Percentiles rank a stretch among this genome's conserved stretches.
Conservation (phyloP, 2,329 filamentous ascomycete species). For the Botrytis pseudocinerea region DNA sequence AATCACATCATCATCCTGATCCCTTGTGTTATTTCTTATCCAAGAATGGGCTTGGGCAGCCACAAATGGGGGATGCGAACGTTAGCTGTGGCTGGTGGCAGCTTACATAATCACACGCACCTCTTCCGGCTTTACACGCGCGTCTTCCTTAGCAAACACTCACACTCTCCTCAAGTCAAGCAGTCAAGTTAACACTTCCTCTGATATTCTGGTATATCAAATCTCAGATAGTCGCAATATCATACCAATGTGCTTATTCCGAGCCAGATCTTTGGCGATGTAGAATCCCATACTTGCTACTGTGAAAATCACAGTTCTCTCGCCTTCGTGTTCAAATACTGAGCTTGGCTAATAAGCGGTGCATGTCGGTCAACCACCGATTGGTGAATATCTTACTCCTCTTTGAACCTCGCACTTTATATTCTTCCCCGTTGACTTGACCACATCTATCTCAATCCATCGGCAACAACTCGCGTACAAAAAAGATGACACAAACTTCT, state of each 20-base stretch:
- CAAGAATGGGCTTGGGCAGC: neutral
- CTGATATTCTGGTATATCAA: neutral
- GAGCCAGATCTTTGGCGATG: neutral
- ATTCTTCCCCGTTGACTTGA: neutral
- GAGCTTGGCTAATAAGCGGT: constrained; percentile 7
- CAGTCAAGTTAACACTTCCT: neutral
- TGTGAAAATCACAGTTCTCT: neutral
- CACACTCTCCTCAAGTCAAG: neutral
- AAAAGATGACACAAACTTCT: constrained; percentile 13
- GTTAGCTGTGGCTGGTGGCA: neutral
- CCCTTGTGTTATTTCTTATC: neutral
- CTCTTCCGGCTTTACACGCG: neutral
- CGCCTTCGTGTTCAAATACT: neutral
- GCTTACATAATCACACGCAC: neutral
- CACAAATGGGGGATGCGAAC: neutral
- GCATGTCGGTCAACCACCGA: neutral
- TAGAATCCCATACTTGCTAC: neutral
- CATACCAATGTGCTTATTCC: neutral
- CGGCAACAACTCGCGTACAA: constrained; percentile 5
- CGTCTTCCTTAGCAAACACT: neutral
- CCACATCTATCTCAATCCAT: constrained; percentile 8
- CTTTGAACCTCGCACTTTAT: neutral
- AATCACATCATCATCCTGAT: neutral
- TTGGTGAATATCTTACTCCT: constrained; percentile 4
- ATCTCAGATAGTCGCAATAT: neutral